Evolutionary conservation across 495 filamentous ascomycete species (phyloP).

Genomic region (Penicillium riverlandense): DNA sequence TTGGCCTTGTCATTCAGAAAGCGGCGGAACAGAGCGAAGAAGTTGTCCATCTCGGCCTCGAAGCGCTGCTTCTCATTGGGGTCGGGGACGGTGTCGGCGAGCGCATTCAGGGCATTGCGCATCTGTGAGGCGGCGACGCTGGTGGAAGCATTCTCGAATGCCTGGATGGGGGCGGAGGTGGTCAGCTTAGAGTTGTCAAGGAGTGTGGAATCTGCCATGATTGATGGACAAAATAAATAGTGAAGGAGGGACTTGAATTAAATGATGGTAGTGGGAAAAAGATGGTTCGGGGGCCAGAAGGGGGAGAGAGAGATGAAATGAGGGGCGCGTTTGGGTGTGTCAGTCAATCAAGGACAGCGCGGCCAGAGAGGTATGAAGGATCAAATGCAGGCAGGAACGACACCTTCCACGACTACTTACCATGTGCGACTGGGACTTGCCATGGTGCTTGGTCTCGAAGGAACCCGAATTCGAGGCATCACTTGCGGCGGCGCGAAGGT

Average conservation of each 20-base stretch:
- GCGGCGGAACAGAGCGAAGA: constrained; percentile 95
- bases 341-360: not conserved
- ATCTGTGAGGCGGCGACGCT: constrained; percentile 97
- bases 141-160: constrained; percentile 98
- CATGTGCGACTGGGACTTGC: constrained; percentile 93
- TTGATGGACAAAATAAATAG: not conserved
- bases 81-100: constrained; percentile 84
- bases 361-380: not conserved
- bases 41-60: constrained; percentile 99
- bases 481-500: constrained; percentile 59
- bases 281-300: too few relatives aligned
- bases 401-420: constrained; percentile 48
- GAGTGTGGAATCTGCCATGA: not conserved
- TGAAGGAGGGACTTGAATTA: too few relatives aligned
- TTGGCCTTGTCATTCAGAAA: constrained; percentile 99
- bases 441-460: constrained; percentile 71
- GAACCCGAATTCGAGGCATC: constrained; percentile 43
- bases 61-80: constrained; percentile 79
- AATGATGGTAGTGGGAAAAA: too few relatives aligned
- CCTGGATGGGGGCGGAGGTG: constrained; percentile 43
- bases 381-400: not conserved
- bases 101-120: constrained; percentile 92
- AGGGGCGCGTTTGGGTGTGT: too few relatives aligned
- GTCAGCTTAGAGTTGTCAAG: constrained; percentile 8
- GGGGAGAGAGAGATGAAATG: too few relatives aligned